These are phyloP conservation scores for Rosa persica DNA, from an alignment of 306 rosid species.

Conservation along the genomic window DNA sequence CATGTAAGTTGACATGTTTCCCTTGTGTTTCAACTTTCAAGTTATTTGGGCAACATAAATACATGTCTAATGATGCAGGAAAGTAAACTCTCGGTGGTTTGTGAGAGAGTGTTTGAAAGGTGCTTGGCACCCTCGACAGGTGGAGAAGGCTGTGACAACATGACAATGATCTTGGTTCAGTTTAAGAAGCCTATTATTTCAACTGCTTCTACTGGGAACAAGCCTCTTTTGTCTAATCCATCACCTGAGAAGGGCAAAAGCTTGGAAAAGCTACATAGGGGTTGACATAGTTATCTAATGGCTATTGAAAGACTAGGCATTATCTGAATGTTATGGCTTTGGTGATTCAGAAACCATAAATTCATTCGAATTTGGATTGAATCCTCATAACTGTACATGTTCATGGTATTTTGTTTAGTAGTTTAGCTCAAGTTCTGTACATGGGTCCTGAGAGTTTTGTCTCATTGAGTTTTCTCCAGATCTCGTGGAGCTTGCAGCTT, in stretches of 20 bases:
- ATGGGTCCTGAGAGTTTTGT: constrained; percentile 18
- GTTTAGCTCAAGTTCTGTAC: constrained; percentile 24
- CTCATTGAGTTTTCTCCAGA: constrained; percentile 17
- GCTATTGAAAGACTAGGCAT: not conserved
- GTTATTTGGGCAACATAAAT: constrained; percentile 1
- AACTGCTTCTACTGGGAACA: constrained; percentile 35
- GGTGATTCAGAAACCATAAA: not conserved
- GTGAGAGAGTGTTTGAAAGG: constrained; percentile 88
- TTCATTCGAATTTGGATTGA: not conserved
- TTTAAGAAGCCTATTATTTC: constrained; percentile 48
- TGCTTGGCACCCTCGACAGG: constrained; percentile 94
- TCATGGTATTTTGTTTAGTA: not conserved
- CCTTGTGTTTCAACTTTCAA: not conserved
- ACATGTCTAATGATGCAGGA: constrained; percentile 57
- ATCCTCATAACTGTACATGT: constrained; percentile 19
- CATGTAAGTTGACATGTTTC: constrained; percentile 43
- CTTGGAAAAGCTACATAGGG: constrained; percentile 20
- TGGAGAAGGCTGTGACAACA: constrained; percentile 94
- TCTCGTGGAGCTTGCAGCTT: constrained; percentile 9
- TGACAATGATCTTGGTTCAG: constrained; percentile 98
- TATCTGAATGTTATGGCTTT: constrained; percentile 11
- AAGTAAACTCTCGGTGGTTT: constrained; percentile 63
- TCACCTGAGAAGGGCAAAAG: constrained; percentile 16
- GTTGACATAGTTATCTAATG: constrained; percentile 2
- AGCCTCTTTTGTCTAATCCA: constrained; percentile 43